Conservation (phyloP, 2,329 filamentous ascomycete genomes). For the Fusarium poae region DNA sequence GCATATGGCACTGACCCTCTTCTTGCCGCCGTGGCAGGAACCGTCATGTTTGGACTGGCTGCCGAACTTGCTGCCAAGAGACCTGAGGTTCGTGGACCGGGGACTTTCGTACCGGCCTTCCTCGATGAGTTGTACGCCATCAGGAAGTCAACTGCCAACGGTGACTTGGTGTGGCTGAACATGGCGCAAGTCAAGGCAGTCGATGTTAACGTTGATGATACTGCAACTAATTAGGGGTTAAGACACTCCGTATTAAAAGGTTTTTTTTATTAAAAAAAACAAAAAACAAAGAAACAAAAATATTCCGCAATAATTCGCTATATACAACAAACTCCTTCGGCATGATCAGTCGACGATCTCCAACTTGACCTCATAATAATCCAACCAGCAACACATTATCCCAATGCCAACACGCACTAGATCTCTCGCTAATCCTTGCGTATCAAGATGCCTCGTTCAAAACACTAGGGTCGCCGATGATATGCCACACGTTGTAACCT, state of each 20-base stretch:
- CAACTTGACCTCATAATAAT: not conserved
- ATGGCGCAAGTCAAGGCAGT: conserved; percentile 63
- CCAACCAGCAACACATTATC: not conserved
- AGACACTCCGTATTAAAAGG: not conserved
- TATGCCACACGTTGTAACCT: conserved; percentile 47
- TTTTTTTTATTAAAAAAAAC: no score
- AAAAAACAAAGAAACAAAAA: conserved; percentile 3
- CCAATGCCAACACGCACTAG: conserved; percentile 1
- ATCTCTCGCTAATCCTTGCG: not conserved
- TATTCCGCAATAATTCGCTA: conserved; percentile 5
- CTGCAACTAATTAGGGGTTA: conserved; percentile 19
- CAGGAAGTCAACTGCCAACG: conserved; percentile 61
- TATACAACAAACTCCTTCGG: conserved; percentile 15
- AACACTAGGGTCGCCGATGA: conserved; percentile 48
- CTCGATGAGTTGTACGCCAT: conserved; percentile 76
- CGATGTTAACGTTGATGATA: conserved; percentile 40
- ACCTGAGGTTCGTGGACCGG: conserved; percentile 78
- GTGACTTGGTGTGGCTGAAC: conserved; percentile 65
- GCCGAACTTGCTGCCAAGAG: conserved; percentile 77
- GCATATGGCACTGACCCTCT: conserved; percentile 73
- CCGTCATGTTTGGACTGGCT: conserved; percentile 81
- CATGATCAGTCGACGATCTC: not conserved
- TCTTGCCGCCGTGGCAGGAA: conserved; percentile 77
- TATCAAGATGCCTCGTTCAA: conserved; percentile 36
- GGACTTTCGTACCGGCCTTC: conserved; percentile 87